phyloP scores from a whole-genome alignment of 2,329 filamentous ascomycete species.

The Aureobasidium pullulans region DNA sequence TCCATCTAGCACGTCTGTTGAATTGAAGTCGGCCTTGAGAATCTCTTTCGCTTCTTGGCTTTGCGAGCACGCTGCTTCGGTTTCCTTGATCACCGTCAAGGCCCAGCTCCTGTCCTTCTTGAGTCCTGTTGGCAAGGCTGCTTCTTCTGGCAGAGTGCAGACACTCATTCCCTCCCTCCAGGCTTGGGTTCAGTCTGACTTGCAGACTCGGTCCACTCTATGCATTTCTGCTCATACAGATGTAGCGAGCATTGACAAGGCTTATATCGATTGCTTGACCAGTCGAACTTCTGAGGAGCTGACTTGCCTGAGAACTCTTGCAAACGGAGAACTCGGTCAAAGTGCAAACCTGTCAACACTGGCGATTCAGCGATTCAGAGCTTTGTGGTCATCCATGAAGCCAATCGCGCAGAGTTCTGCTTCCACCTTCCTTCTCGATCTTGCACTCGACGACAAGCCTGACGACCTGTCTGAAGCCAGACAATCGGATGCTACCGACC shows the following conservation, averaged over 20 bases:
- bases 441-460: constrained; percentile 43
- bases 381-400: constrained; percentile 68
- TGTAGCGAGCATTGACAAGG: constrained; percentile 42
- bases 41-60: constrained; percentile 63
- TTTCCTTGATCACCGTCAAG: constrained; percentile 64
- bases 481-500: constrained; percentile 56
- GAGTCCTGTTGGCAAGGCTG: constrained; percentile 63
- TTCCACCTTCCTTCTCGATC: constrained; percentile 56
- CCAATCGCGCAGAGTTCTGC: constrained; percentile 52
- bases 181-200: constrained; percentile 52
- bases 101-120: constrained; percentile 63
- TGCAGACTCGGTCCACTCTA: constrained; percentile 43
- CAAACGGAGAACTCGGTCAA: constrained; percentile 35
- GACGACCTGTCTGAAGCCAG: constrained; percentile 31
- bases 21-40: constrained; percentile 57
- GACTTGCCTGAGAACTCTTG: constrained; percentile 44
- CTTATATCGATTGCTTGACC: constrained; percentile 46
- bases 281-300: constrained; percentile 53
- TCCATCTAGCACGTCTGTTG: constrained; percentile 28
- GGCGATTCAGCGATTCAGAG: constrained; percentile 61
- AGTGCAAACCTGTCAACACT: constrained; percentile 50
- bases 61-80: constrained; percentile 61
- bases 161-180: constrained; percentile 68
- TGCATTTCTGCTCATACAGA: constrained; percentile 45
- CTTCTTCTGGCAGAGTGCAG: constrained; percentile 64